These are phyloP conservation scores for Saccharomyces mikatae DNA, from an alignment of 805 yeast species.

Conservation along the genomic window DNA sequence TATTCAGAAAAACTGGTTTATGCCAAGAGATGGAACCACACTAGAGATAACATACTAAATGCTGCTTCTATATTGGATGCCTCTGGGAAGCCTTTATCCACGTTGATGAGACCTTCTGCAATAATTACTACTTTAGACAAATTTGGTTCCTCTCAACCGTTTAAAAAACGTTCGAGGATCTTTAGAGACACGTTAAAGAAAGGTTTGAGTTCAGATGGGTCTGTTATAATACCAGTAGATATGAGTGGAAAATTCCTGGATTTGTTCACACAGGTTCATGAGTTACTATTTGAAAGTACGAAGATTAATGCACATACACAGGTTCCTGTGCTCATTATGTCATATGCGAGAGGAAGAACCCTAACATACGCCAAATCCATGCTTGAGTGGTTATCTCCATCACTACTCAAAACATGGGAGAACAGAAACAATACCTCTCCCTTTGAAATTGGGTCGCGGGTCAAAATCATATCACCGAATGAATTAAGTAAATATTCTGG, in stretches of 20 bases:
- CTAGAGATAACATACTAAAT: slow-evolving; percentile 75
- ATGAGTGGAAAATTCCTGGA: slow-evolving; percentile 78
- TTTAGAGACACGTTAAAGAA: slow-evolving; percentile 60
- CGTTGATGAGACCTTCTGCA: slow-evolving; percentile 70
- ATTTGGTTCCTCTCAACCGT: slow-evolving; percentile 56
- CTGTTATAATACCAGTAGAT: slow-evolving; percentile 76
- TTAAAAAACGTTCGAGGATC: slow-evolving; percentile 54
- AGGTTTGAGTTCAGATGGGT: slow-evolving; percentile 37
- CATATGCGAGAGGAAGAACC: slow-evolving; percentile 71
- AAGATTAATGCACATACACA: slow-evolving; percentile 31
- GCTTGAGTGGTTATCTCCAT: slow-evolving; percentile 92
- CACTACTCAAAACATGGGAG: slow-evolving; percentile 83
- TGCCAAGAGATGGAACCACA: slow-evolving; percentile 93
- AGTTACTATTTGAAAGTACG: slow-evolving; percentile 39
- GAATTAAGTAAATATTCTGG: slow-evolving; percentile 51
- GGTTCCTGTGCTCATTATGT: slow-evolving; percentile 67
- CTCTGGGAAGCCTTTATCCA: slow-evolving; percentile 55
- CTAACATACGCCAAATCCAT: slow-evolving; percentile 78
- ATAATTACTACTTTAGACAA: slow-evolving; percentile 55
- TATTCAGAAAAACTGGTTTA: slow-evolving; percentile 75
- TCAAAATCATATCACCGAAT: slow-evolving; percentile 48
- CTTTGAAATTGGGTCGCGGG: slow-evolving; percentile 56
- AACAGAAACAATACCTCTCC: slow-evolving; percentile 57
- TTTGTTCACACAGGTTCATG: slow-evolving; percentile 63
- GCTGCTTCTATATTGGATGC: slow-evolving; percentile 55